These are phyloP conservation scores for Gentiana macrophylla DNA, from an alignment of 257 asterid species.

Conservation along the genomic window DNA sequence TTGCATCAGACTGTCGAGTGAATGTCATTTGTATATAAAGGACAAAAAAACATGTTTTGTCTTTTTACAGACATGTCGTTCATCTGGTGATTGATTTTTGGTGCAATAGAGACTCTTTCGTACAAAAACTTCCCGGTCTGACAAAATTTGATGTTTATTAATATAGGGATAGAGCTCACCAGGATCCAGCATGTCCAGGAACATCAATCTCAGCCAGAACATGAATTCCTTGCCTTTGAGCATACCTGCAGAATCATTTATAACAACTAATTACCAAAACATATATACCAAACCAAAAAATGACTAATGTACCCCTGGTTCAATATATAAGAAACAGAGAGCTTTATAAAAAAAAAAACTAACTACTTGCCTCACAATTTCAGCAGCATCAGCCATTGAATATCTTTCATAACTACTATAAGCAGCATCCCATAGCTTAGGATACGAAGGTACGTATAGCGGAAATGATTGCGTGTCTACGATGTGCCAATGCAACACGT, in stretches of 20 bases:
- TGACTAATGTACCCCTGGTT: too few species aligned
- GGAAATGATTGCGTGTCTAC: conserved; percentile 95
- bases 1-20: too few species aligned
- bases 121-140: too few species aligned
- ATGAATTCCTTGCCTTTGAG: conserved; percentile 65
- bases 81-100: too few species aligned
- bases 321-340: too few species aligned
- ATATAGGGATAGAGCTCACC: conserved; percentile 28
- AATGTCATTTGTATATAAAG: too few species aligned
- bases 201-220: conserved; percentile 91
- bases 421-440: conserved; percentile 83
- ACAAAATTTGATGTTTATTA: too few species aligned
- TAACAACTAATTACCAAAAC: not conserved
- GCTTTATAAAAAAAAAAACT: not conserved
- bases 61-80: too few species aligned
- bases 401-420: conserved; percentile 61
- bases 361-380: conserved; percentile 65
- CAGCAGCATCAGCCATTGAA: conserved; percentile 64
- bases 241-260: conserved; percentile 41
- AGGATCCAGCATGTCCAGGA: conserved; percentile 87
- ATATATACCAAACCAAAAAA: conserved; percentile 2
- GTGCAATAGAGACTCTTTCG: too few species aligned
- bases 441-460: conserved; percentile 79
- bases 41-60: too few species aligned
- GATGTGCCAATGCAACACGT: conserved; percentile 98